These are phyloP conservation scores for Ustulina deusta DNA, from an alignment of 2,329 filamentous ascomycete species.

Conservation along the genomic window DNA sequence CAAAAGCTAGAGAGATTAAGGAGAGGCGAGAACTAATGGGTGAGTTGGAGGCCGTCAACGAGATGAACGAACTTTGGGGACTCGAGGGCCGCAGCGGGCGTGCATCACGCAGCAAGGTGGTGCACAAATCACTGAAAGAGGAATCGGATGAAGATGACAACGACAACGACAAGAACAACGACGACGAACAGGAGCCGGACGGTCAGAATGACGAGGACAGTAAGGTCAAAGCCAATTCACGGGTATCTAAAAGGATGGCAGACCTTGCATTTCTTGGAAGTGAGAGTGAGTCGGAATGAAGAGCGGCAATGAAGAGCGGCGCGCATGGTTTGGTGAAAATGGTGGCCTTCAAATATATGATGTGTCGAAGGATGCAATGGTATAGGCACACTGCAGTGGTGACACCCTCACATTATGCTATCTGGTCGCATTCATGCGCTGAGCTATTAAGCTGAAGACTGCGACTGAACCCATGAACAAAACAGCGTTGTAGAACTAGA, in stretches of 20 bases:
- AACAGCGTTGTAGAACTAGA: constrained; percentile 97
- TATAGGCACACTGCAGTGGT: not conserved
- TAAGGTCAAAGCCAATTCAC: constrained; percentile 48
- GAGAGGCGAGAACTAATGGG: constrained; percentile 85
- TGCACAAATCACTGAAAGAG: constrained; percentile 55
- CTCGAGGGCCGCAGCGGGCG: constrained; percentile 54
- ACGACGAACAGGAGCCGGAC: constrained; percentile 49
- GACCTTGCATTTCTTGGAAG: constrained; percentile 75
- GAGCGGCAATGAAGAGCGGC: too few relatives aligned
- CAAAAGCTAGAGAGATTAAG: constrained; percentile 87
- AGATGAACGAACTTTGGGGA: constrained; percentile 86
- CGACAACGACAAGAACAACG: constrained; percentile 48
- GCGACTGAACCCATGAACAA: constrained; percentile 97
- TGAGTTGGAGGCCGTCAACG: constrained; percentile 85
- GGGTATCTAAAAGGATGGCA: constrained; percentile 60
- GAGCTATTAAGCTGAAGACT: constrained; percentile 91
- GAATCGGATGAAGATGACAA: constrained; percentile 51
- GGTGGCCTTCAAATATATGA: constrained; percentile 11
- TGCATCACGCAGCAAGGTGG: constrained; percentile 57
- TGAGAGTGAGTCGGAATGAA: constrained; percentile 73
- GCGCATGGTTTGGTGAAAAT: not conserved
- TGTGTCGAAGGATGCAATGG: constrained; percentile 16
- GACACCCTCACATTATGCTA: constrained; percentile 18
- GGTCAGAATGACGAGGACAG: constrained; percentile 51
- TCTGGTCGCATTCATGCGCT: constrained; percentile 75